Base-by-base conservation (phyloP, 768 basidiomycete genomes). In the Clavaria fumosa region DNA sequence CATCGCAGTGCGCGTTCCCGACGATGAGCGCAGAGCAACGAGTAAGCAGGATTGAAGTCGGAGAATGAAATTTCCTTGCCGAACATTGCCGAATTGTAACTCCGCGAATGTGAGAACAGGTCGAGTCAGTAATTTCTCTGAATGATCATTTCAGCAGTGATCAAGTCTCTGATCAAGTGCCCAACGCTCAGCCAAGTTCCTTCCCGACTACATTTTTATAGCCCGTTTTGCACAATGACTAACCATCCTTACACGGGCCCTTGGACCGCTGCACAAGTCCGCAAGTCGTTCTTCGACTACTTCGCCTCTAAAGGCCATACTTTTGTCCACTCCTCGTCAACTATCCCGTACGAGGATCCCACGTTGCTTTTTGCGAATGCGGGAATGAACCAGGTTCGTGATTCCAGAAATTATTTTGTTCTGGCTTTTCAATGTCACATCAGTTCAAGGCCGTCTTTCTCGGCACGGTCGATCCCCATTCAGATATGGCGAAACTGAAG, bases 291-390 rank as follows among this genome's bases (percentile, higher is more conserved):
- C 64, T 88, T 97, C 58, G 66, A 81, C 45, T 97, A 74, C 62
- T 99, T 97, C 61, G 66, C 66, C 40, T 62, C 66, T 31, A 75
- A 73, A 47, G 67, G 71, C 45, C 95, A 99, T 56, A 78, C 80
- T 17, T 93, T 85, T 53, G 83, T 90, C 37, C 80, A 81, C 5
- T 90, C 85, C 21, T 91, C 88, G 2, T 69, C 84, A 1, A 93
- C 90, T 26, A 82, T 99, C 45, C 95, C 95, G 1, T 96, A 85
- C 55, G 95, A 97, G 42, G 95, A 97, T 61, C 93, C 93, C 2
- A 96, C 95, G 11, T 68, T 99, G 24, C 75, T 97, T 39, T 99
- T 99, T 50, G 89, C 90, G 41, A 99, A 99, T 66, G 93, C 93
- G 45, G 95, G 95, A 42, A 93, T 90, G 86, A 90, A 90, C 53